These are phyloP conservation scores for Amaranthus palmeri DNA, from an alignment of 148 eudicot species.

Conservation along the genomic window DNA sequence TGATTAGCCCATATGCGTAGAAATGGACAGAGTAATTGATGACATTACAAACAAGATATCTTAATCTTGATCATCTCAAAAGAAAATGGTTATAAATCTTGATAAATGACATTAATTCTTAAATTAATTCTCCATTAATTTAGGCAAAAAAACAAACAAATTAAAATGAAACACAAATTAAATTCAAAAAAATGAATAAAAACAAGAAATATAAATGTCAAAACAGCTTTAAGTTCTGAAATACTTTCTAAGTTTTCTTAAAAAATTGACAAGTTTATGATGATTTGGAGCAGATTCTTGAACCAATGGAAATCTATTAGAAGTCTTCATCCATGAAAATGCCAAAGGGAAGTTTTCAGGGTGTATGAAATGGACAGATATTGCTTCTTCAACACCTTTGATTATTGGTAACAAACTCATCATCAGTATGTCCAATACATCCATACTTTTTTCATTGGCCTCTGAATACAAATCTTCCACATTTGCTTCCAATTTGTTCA, in stretches of 20 bases:
- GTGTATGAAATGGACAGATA: constrained; percentile 17
- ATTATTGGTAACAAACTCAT: constrained; percentile 24
- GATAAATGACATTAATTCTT: too few relatives aligned
- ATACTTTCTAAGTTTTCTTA: constrained; percentile 17
- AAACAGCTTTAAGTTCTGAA: constrained; percentile 9
- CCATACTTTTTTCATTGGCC: constrained; percentile 14
- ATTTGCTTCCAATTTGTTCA: constrained; percentile 30
- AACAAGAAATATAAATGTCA: too few relatives aligned
- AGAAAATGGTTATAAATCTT: too few relatives aligned
- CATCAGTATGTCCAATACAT: constrained; percentile 26
- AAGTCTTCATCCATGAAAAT: constrained; percentile 27
- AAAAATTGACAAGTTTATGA: constrained; percentile 23
- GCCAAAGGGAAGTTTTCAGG: constrained; percentile 15
- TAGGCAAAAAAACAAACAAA: too few relatives aligned
- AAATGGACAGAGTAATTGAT: too few relatives aligned
- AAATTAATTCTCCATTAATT: too few relatives aligned
- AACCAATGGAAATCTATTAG: constrained; percentile 7
- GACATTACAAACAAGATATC: too few relatives aligned
- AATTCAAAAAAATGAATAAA: too few relatives aligned
- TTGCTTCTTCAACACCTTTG: constrained; percentile 24
- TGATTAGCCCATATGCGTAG: too few relatives aligned
- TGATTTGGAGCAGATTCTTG: constrained; percentile 21
- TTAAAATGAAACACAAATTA: too few relatives aligned
- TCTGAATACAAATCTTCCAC: constrained; percentile 18
- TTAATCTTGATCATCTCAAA: too few relatives aligned